Conservation (phyloP, 257 asterid species). For the Solanum etuberosum region DNA sequence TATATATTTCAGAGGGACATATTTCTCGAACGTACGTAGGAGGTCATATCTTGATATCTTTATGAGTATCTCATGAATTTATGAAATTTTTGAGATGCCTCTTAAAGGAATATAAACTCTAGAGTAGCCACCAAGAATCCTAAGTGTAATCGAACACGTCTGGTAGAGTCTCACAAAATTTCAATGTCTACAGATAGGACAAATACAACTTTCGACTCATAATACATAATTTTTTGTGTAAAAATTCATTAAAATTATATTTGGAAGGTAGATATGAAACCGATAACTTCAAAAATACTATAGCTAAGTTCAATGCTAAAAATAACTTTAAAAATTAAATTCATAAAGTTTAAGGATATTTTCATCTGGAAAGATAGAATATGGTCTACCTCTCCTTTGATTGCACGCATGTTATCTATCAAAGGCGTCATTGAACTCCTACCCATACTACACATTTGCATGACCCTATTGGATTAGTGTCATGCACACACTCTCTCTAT, state of each 20-base stretch:
- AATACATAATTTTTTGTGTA: not conserved
- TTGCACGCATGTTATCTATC: not conserved
- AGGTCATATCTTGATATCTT: too few species aligned
- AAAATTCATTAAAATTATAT: not conserved
- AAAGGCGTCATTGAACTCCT: not conserved
- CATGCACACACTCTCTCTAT: not conserved
- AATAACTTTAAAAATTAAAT: not conserved
- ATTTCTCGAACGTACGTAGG: too few species aligned
- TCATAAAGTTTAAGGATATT: not conserved
- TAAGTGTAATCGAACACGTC: too few species aligned
- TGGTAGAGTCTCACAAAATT: not conserved
- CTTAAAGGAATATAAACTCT: too few species aligned
- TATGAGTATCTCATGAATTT: too few species aligned
- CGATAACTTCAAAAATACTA: not conserved
- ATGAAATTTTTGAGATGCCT: too few species aligned
- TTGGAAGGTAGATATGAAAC: not conserved
- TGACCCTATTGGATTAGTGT: not conserved
- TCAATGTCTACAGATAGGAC: accelerated
- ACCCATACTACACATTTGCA: not conserved
- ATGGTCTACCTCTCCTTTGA: too few species aligned
- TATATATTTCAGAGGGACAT: too few species aligned
- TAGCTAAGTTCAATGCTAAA: not conserved
- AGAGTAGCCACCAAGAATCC: too few species aligned
- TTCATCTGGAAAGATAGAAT: too few species aligned
- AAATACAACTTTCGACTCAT: not conserved